A percentile compares a stretch with the other conserved stretches of the same genome.
phyloP scores from a whole-genome alignment of 2,329 filamentous ascomycete species.

The Fusarium begoniae region DNA sequence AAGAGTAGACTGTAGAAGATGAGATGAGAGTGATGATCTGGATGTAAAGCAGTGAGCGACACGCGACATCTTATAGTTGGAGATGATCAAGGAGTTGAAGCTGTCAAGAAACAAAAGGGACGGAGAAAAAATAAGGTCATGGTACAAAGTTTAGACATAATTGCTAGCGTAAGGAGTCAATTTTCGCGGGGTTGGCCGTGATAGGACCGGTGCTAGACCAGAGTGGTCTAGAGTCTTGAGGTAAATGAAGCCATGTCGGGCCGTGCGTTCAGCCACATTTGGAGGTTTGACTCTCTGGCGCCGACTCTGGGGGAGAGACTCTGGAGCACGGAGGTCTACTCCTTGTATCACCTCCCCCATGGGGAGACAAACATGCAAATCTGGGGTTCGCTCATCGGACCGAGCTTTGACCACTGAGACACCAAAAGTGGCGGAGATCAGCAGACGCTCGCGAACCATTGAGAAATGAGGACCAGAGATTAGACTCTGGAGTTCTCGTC shows the following conservation, averaged over 20 bases:
- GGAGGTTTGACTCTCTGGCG: neutral
- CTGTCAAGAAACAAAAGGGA: neutral
- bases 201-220: constrained; percentile 9
- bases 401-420: neutral
- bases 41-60: neutral
- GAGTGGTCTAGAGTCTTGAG: neutral
- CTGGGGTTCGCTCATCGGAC: constrained; percentile 19
- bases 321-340: neutral
- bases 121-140: neutral
- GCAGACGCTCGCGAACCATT: neutral
- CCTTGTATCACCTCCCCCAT: constrained; percentile 3
- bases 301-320: too few species aligned
- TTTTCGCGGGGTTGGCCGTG: constrained; percentile 9
- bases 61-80: constrained; percentile 11
- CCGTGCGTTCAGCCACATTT: neutral
- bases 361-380: constrained; percentile 10
- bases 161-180: neutral
- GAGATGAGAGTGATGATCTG: constrained; percentile 1
- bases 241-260: neutral
- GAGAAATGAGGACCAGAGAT: neutral
- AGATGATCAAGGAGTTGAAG: neutral
- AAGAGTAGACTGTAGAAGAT: neutral
- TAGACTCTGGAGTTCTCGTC: neutral
- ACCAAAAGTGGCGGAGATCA: neutral
- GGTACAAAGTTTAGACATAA: neutral